Base-by-base conservation (phyloP, 352 stramenopile genomes). In the Poterioochromonas sp. region DNA sequence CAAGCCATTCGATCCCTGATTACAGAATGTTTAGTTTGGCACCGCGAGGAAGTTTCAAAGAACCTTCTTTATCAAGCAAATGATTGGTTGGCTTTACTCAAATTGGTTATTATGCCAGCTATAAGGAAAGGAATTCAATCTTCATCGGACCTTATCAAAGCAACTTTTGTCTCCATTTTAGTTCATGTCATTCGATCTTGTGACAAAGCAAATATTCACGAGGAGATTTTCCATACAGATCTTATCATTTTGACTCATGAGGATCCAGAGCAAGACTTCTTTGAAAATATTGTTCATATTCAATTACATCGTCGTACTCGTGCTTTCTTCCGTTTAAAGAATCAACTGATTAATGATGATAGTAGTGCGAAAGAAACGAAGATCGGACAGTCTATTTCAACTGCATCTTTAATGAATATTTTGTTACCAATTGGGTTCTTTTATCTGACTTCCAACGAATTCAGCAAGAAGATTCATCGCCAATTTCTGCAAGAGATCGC, bases 251-350 rank as follows among this genome's bases (percentile, higher is more conserved):
- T 85, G 26, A 70, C 64, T 35, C 77, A 83, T 39, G 86, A 94
- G 8, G 91, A 97, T 79, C 85, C 89, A 12, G 91, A 99, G 79
- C 88, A 94, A 8, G 95, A 99, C 83, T 98, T 99, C 80, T 99
- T 99, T 85, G 90, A 96, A 80, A 98, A 98, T 83, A 88, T 98
- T 53, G 97, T 91, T 44, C 95, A 99, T 86, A 97, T 99, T 54
- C 95, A 99, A 83, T 85, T 95, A 62, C 95, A 99, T 82, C 89
- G 95, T 68, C 91, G 94, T 82, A 87, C 89, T 15, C 88, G 91
- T 70, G 94, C 93, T 26, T 86, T 99, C 37, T 86, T 92, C 76
- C 86, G 91, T 69, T 86, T 98, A 0, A 88, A 90, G 51, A 89
- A 86, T 73, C 76, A 91, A n/a, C 90, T 98, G 83, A 79, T 79